Base-by-base conservation (phyloP, 371 early-diverging fungal genomes). In the Apophysomyces sp. region DNA sequence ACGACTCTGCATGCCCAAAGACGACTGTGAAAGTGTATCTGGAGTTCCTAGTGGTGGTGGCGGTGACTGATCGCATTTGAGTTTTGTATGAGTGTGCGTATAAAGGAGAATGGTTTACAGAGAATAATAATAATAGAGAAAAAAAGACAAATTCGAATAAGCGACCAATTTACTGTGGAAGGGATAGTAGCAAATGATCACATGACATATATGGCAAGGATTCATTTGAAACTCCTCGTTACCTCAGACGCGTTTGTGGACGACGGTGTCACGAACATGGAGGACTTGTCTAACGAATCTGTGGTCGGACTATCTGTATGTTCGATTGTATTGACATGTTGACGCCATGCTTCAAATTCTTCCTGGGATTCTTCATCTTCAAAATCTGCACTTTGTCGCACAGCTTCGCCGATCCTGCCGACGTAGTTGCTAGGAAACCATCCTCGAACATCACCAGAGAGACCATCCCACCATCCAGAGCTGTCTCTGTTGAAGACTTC, bases 381-480 rank as follows among this genome's bases (percentile, higher is more conserved):
- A 52, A 73, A 78, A 58, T 78, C 76, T 12, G 67, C 53, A 16
- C 62, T 60, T 3, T 65, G 52, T 58, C 80, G 70, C 26, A 65
- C 68, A 16, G 63, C 67, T 30, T 80, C 77, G 28, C 77, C 80
- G 21, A 80, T 73, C 57, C 67, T 65, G 24, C 81, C 78, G 16
- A 82, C 80, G 56, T 79, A 82, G 55, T 77, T 82, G 27, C 73
- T 73, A 26, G 82, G 82, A 60, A 82, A 82, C 81, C 82, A 82
- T 11, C 82, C 82, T 58, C 82, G 65, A 7, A 71, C 60, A 54
- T 76, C 75, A 44, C 69, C 72, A 16, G 69, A 74, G 21, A 66
- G 56, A n/a, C 82, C 82, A 58, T 82, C 82, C 82, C 82, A 82
- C 82, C 82, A 82, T 15, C 82, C 82, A 56, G 80, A 80, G 36